Evolutionary conservation across 148 eudicot genomes (phyloP).

Genomic region (Rhododendron simsii): DNA sequence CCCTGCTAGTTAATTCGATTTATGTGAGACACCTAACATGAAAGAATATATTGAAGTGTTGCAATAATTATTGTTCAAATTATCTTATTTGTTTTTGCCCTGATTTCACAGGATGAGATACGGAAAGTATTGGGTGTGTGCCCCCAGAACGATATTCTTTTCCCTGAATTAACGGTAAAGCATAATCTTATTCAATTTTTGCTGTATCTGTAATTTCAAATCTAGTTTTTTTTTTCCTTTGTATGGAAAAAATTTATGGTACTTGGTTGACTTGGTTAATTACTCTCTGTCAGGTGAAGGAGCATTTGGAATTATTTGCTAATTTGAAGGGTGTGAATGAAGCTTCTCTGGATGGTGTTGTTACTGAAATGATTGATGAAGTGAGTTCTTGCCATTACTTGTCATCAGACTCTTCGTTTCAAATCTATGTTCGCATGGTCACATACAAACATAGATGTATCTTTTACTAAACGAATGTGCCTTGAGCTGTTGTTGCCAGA

Average conservation of each 20-base stretch:
- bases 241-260: background rate
- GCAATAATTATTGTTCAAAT: background rate
- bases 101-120: slow-evolving; percentile 57
- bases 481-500: background rate
- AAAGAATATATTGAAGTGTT: background rate
- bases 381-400: slow-evolving; percentile 38
- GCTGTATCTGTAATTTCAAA: background rate
- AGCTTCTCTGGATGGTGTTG: slow-evolving; percentile 53
- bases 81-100: background rate
- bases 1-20: background rate
- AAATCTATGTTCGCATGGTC: background rate
- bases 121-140: slow-evolving; percentile 96
- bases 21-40: background rate
- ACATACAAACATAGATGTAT: background rate
- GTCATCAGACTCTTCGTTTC: background rate
- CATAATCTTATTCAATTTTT: slow-evolving; percentile 2
- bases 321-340: slow-evolving; percentile 76
- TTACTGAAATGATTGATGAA: slow-evolving; percentile 82
- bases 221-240: background rate
- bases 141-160: slow-evolving; percentile 94
- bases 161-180: slow-evolving; percentile 88
- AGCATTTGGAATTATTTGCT: slow-evolving; percentile 94
- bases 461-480: background rate
- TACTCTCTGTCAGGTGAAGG: slow-evolving; percentile 67
- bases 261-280: slow-evolving; percentile 7